Base-by-base conservation (phyloP, 1,139 yeast genomes). In the Debaryomyces nepalensis region DNA sequence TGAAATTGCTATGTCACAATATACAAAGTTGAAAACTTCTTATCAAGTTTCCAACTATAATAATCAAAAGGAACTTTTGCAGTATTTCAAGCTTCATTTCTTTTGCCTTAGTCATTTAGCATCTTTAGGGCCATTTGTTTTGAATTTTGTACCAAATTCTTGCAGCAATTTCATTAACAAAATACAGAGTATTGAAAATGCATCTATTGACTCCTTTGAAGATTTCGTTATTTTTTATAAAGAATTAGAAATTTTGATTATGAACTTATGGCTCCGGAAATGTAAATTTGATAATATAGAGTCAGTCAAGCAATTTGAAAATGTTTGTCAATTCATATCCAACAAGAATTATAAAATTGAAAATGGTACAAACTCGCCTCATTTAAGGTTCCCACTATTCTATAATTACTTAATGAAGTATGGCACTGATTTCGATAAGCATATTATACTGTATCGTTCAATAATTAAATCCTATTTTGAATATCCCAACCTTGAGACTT, bases 301-400 rank as follows among this genome's bases (percentile, higher is more conserved):
- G 11, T 45, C 45, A 5, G 57, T 51, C 39, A 44, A 40, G 32
- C 33, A 37, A n/a, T 63, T 61, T 47, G 69, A 63, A 41, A 59
- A 57, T 39, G 40, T 57, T 9, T 50, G 46, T n/a, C 31, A 42
- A 5, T 48, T 53, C 16, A 29, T 51, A 7, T 43, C 46, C 24
- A 33, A 41, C 10, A 40, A 46, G n/a, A 47, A 45, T 27, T 53
- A 50, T 35, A 46, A 45, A 16, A 44, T 50, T 22, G 49, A 50
- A 19, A 43, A 51, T 23, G 55, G 54, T 22, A 58, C 66, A 1
- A 51, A 53, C 16, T 55, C 59, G 14, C 68, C 69, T 2, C 53
- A 52, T 11, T 45, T 64, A 12, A 40, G 61, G 34, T 65, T 61
- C 43, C 68, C 66, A 3, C 38, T 43, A 16, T 63, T 64, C 45